Evolutionary conservation across 257 asterid species (phyloP).

Genomic region (Nicotiana knightiana): DNA sequence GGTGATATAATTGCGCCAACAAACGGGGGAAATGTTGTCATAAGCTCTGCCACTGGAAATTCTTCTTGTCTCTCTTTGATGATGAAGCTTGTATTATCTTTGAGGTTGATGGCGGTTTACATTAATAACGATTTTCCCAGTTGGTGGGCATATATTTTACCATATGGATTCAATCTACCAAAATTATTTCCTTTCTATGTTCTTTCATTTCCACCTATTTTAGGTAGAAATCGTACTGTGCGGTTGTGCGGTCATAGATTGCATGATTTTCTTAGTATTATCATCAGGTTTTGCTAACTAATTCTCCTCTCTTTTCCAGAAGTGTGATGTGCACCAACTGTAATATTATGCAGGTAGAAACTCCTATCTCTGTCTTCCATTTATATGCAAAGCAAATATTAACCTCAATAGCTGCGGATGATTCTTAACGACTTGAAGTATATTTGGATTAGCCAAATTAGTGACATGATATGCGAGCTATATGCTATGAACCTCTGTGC

Average conservation of each 20-base stretch:
- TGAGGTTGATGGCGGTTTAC: background rate
- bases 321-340: conserved; percentile 73
- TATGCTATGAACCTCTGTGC: background rate
- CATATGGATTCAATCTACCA: background rate
- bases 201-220: background rate
- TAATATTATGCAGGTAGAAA: conserved; percentile 69
- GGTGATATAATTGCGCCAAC: background rate
- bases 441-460: background rate
- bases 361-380: background rate
- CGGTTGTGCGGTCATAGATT: background rate
- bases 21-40: background rate
- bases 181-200: background rate
- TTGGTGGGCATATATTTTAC: background rate
- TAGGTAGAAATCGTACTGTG: background rate
- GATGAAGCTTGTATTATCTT: background rate
- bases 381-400: background rate
- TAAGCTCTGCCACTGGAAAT: background rate
- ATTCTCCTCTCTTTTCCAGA: conserved; percentile 40
- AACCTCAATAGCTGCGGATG: background rate
- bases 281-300: background rate
- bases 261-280: background rate
- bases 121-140: background rate
- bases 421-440: background rate
- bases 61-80: background rate
- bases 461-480: background rate